phyloP scores from a whole-genome alignment of 805 yeast species.

The Candida nemodendra region DNA sequence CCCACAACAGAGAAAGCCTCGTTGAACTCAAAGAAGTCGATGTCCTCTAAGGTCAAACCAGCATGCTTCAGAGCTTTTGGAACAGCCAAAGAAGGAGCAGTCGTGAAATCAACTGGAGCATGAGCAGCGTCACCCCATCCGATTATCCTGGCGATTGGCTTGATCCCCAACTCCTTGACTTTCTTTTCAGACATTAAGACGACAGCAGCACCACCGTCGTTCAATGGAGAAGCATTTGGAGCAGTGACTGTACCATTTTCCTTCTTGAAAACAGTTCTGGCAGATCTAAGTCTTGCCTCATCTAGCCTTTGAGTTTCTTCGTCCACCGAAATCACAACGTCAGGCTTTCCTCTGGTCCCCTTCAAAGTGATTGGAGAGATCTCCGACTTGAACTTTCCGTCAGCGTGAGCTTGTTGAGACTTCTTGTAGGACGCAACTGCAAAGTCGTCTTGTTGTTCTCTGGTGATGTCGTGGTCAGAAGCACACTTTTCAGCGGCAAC shows the following conservation, averaged over 20 bases:
- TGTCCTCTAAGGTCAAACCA: constrained; percentile 55
- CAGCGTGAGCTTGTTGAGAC: constrained; percentile 76
- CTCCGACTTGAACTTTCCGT: constrained; percentile 80
- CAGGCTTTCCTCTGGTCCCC: constrained; percentile 91
- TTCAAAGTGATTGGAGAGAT: constrained; percentile 85
- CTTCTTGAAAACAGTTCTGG: constrained; percentile 92
- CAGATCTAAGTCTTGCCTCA: constrained; percentile 71
- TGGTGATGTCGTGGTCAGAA: constrained; percentile 66
- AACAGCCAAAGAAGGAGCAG: constrained; percentile 92
- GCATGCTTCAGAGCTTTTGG: constrained; percentile 96
- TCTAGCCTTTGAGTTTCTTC: constrained; percentile 82
- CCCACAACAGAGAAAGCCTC: constrained; percentile 99
- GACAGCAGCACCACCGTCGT: constrained; percentile 98
- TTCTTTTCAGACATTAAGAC: constrained; percentile 82
- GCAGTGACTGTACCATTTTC: constrained; percentile 98
- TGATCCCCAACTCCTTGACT: constrained; percentile 80
- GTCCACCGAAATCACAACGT: constrained; percentile 65
- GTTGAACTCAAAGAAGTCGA: constrained; percentile 92
- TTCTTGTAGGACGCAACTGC: constrained; percentile 84
- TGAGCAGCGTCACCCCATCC: constrained; percentile 99
- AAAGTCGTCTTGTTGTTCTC: constrained; percentile 87
- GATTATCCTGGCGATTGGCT: constrained; percentile 81
- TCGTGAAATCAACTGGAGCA: constrained; percentile 91
- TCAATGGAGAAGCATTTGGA: constrained; percentile 92
- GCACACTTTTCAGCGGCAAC: constrained; percentile 98